Percentiles rank a stretch among this genome's conserved stretches.
Conservation (phyloP, 495 filamentous ascomycete species). For the Neurospora sp. region DNA sequence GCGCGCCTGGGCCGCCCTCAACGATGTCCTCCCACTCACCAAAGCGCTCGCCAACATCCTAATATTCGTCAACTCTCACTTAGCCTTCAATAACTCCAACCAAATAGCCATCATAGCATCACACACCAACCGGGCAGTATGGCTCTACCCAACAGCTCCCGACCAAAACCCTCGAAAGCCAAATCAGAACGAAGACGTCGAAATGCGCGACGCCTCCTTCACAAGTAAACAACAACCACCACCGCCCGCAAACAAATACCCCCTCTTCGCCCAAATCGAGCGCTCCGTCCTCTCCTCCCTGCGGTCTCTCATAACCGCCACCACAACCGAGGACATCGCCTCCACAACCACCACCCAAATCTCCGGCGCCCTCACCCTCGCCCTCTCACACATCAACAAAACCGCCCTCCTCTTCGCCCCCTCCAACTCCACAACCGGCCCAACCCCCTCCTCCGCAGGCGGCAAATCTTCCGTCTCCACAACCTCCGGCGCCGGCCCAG, state of each 20-base stretch:
- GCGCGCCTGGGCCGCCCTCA: slow-evolving; percentile 77
- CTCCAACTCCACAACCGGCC: slow-evolving; percentile 2
- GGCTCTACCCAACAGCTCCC: slow-evolving; percentile 63
- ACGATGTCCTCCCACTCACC: slow-evolving; percentile 66
- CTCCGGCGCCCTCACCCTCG: slow-evolving; percentile 82
- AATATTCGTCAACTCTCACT: slow-evolving; percentile 92
- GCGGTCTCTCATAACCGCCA: slow-evolving; percentile 54
- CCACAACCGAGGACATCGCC: slow-evolving; percentile 46
- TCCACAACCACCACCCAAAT: slow-evolving; percentile 63
- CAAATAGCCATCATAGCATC: slow-evolving; percentile 87
- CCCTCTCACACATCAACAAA: slow-evolving; percentile 77
- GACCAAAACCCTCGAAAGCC: slow-evolving; percentile 8
- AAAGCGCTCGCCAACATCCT: slow-evolving; percentile 82
- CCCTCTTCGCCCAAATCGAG: slow-evolving; percentile 79
- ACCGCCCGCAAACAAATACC: slow-evolving; percentile 73
- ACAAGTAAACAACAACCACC: slow-evolving; percentile 4
- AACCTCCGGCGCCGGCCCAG: slow-evolving; percentile 18
- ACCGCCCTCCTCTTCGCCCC: slow-evolving; percentile 31
- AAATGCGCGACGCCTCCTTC: slow-evolving; percentile 32
- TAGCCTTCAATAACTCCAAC: slow-evolving; percentile 86
- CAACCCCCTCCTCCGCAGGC: slow-evolving; percentile 19
- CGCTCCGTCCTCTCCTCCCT: slow-evolving; percentile 62
- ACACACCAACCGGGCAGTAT: slow-evolving; percentile 71
- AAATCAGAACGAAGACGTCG: slow-evolving; percentile 21
- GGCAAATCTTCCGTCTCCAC: slow-evolving; percentile 3